Percentiles rank a stretch among this genome's conserved stretches.
phyloP scores from a whole-genome alignment of 192 early-diverging fungal genomes.

The Chytriomyces hyalinus region DNA sequence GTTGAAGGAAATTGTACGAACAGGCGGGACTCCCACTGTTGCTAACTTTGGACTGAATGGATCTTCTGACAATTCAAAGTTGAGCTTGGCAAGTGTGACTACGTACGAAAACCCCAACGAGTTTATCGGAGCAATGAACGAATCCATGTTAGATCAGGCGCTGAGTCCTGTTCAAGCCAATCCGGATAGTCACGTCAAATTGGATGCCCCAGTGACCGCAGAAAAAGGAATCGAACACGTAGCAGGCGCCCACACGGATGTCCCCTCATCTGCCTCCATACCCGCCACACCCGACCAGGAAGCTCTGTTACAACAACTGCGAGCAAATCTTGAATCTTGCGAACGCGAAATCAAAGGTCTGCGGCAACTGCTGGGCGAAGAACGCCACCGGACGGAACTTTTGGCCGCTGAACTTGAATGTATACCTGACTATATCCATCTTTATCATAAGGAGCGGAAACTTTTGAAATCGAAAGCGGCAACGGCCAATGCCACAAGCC shows the following conservation, averaged over 20 bases:
- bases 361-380: slow-evolving; percentile 10
- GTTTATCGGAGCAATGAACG: neutral
- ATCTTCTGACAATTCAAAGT: neutral
- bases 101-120: neutral
- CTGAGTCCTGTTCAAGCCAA: neutral
- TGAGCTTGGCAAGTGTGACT: neutral
- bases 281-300: neutral
- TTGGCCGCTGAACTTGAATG: slow-evolving; percentile 30
- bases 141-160: neutral
- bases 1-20: slow-evolving; percentile 15
- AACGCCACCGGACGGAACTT: slow-evolving; percentile 28
- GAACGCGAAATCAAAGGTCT: neutral
- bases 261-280: neutral
- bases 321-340: neutral
- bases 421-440: slow-evolving; percentile 27
- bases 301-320: neutral
- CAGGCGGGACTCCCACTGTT: neutral
- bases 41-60: neutral
- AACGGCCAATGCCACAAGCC: neutral
- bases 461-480: slow-evolving; percentile 1
- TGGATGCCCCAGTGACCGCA: neutral
- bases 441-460: slow-evolving; percentile 30
- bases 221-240: neutral
- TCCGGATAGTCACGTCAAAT: neutral
- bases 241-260: neutral